Evolutionary conservation across 2,329 filamentous ascomycete genomes (phyloP), one percentile per base, ranked within the genome.

Genomic region (Xylariaceae sp.): DNA sequence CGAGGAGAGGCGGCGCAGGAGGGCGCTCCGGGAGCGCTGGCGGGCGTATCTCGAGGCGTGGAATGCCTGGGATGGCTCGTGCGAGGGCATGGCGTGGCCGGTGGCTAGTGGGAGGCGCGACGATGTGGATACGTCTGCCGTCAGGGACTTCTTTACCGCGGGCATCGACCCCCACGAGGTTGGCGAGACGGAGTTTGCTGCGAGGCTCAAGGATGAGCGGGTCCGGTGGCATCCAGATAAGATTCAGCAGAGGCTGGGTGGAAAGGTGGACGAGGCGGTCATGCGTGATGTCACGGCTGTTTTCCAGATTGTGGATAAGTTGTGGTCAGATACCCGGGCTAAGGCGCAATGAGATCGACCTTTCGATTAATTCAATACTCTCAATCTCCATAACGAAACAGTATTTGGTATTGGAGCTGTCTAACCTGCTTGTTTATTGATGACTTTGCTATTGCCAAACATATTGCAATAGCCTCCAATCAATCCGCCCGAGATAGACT

Each of bases 191-290:
- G 74, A 75, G 9, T 79, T 80, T 48, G 70, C 79, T 19, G 73
- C 77, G 7, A 76, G 73, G 55, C 78, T 98, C 50, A 96, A 96
- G 74, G 78, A 85, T 4, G 95, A 99, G 77, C 85, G 95, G 49
- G 87, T 98, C 18, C 82, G 92, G 16, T 99, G 95, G 95, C 95
- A 99, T 77, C 95, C 95, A 3, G 95, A 99, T 75, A 99, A 98
- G 79, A 89, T 98, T 53, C 91, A 97, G 77, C 95, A 97, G 75
- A 85, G 87, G 50, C 87, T 96, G 57, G 90, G 91, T 2, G 85
- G 83, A 0, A 77, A 84, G 56, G 85, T 96, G 47, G 88, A 93
- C 46, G 81, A 85, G 20, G 81, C 81, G 2, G 85, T 90, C 2
- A 87, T 96, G 81, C 86, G 85, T 69, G 82, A 86, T 51, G 90